These are phyloP conservation scores for Solanum bulbocastanum DNA, from an alignment of 257 asterid species.

Conservation along the genomic window DNA sequence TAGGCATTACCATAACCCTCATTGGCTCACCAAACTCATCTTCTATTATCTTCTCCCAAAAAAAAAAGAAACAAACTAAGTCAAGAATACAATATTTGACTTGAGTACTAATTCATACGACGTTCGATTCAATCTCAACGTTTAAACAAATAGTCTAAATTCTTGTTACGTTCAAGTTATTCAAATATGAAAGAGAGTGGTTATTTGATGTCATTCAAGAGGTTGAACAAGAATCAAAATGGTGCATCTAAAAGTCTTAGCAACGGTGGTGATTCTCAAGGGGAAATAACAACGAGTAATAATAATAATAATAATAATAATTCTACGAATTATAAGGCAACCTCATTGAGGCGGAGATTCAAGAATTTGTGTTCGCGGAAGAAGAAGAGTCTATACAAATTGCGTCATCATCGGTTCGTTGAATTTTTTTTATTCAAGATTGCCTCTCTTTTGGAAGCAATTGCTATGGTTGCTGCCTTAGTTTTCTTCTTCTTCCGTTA, in stretches of 20 bases:
- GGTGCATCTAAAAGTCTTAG: background rate
- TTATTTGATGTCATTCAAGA: constrained; percentile 34
- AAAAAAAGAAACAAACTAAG: background rate
- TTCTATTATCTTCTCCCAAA: too few relatives aligned
- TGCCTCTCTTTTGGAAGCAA: constrained; percentile 51
- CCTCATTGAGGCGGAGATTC: constrained; percentile 36
- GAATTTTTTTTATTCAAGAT: constrained; percentile 55
- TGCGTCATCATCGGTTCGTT: constrained; percentile 35
- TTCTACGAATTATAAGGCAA: background rate
- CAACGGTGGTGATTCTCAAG: background rate
- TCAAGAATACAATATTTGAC: background rate
- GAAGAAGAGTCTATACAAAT: constrained; percentile 17
- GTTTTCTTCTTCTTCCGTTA: constrained; percentile 67
- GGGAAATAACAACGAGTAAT: background rate
- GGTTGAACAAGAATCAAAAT: constrained; percentile 26
- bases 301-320: too few relatives aligned
- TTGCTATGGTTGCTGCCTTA: constrained; percentile 40
- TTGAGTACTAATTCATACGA: background rate
- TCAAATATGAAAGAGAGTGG: constrained; percentile 38
- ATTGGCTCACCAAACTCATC: background rate
- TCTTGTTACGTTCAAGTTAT: background rate
- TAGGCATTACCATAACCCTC: background rate
- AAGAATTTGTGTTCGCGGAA: constrained; percentile 29
- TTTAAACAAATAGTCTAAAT: background rate
- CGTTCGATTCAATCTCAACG: background rate